Evolutionary conservation across 768 basidiomycete species (phyloP).

Genomic region (Boletus tomentosulus): DNA sequence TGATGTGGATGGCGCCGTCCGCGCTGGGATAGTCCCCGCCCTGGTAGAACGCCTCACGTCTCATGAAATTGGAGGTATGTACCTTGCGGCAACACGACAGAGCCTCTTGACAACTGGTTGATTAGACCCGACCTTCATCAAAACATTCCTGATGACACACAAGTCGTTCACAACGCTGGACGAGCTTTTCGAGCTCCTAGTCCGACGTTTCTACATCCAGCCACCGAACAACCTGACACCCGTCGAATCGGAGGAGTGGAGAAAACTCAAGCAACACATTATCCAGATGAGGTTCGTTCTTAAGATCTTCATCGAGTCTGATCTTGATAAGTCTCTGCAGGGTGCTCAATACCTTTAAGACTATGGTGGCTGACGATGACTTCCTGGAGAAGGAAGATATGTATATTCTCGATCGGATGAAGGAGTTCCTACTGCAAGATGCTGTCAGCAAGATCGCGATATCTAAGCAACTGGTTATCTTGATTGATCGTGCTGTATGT

Average conservation of each 20-base stretch:
- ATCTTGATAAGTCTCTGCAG: constrained; percentile 27
- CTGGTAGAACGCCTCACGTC: constrained; percentile 87
- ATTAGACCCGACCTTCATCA: constrained; percentile 72
- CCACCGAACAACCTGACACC: constrained; percentile 64
- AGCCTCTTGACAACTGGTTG: constrained; percentile 2
- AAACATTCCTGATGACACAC: constrained; percentile 94
- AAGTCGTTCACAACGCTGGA: constrained; percentile 87
- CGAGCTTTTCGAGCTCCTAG: constrained; percentile 77
- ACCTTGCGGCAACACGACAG: background rate
- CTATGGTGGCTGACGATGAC: constrained; percentile 83
- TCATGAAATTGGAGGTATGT: constrained; percentile 81
- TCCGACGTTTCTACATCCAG: constrained; percentile 73
- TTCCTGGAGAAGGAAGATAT: constrained; percentile 84
- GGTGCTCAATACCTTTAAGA: constrained; percentile 86
- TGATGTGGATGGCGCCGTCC: constrained; percentile 77
- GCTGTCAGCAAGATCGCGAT: constrained; percentile 62
- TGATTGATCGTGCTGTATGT: constrained; percentile 80
- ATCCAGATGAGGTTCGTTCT: constrained; percentile 76
- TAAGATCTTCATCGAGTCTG: background rate
- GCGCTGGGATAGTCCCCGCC: constrained; percentile 82
- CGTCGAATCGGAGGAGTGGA: constrained; percentile 74
- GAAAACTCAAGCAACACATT: constrained; percentile 76
- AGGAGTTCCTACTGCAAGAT: constrained; percentile 67
- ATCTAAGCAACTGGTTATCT: constrained; percentile 66
- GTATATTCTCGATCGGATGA: constrained; percentile 77